A percentile compares a stretch with the other conserved stretches of the same genome.
Conservation (phyloP, 768 basidiomycete species). For the Podaxis sp. region DNA sequence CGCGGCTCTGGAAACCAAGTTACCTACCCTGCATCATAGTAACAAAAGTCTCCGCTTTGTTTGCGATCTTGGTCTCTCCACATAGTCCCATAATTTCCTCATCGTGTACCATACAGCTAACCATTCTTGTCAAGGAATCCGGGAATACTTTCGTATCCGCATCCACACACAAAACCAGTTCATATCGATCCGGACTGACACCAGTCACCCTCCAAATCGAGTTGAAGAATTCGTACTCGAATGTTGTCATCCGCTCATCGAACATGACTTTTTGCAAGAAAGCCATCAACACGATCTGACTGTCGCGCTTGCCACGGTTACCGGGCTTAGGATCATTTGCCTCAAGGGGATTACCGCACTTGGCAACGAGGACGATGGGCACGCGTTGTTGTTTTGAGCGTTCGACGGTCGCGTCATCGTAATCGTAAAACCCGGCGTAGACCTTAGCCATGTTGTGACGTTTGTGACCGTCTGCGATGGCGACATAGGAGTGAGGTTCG, state of each 20-base stretch:
- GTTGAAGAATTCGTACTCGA: constrained; percentile 99
- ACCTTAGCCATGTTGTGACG: constrained; percentile 99
- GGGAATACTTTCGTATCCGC: constrained; percentile 99
- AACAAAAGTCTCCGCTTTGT: constrained; percentile 97
- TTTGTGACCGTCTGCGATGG: constrained; percentile 99
- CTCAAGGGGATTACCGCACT: constrained; percentile 92
- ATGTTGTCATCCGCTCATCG: constrained; percentile 99
- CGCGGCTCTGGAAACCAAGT: background rate
- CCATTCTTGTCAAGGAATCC: constrained; percentile 95
- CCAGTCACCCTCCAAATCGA: constrained; percentile 95
- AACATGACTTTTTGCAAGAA: constrained; percentile 99
- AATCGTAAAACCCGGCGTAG: constrained; percentile 95
- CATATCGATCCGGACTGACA: constrained; percentile 93
- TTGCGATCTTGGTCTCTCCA: constrained; percentile 99
- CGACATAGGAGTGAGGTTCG: constrained; percentile 93
- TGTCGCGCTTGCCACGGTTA: constrained; percentile 98
- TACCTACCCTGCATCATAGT: constrained; percentile 98
- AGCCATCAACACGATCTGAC: constrained; percentile 95
- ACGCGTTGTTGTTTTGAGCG: constrained; percentile 93
- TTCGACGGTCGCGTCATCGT: constrained; percentile 89
- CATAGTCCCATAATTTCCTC: constrained; percentile 99
- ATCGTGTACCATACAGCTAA: constrained; percentile 94
- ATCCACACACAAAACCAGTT: constrained; percentile 93
- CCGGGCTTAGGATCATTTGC: constrained; percentile 90
- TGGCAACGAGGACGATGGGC: constrained; percentile 94